These are phyloP conservation scores for Carex parvula DNA, from an alignment of 176 grass and related monocot genomes.

Conservation along the genomic window DNA sequence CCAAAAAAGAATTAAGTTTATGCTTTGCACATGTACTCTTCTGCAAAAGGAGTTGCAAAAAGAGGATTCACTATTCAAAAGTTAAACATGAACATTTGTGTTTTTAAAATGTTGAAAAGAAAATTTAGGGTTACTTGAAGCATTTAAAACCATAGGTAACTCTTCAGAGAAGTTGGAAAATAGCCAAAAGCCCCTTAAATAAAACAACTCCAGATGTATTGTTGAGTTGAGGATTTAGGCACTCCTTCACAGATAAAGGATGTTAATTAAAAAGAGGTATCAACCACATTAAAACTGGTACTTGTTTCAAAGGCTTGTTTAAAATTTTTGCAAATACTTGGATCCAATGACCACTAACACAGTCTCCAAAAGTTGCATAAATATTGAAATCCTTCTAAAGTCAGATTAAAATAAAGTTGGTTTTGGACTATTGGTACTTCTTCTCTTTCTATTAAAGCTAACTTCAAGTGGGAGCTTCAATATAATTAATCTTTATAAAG, in stretches of 20 bases:
- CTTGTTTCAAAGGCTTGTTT: not conserved
- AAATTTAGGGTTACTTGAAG: not conserved
- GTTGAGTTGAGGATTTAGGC: not conserved
- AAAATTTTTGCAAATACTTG: not conserved
- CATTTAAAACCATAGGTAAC: not conserved
- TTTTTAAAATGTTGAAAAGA: not conserved
- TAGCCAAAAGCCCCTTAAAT: not conserved
- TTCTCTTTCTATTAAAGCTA: not conserved
- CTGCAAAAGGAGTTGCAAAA: not conserved
- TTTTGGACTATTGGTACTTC: not conserved
- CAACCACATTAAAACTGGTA: not conserved
- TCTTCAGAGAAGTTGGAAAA: not conserved
- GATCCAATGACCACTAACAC: not conserved
- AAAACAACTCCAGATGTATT: not conserved
- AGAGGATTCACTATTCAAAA: not conserved
- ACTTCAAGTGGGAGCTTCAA: not conserved
- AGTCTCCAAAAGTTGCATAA: not conserved
- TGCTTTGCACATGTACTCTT: not conserved
- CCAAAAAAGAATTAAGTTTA: not conserved
- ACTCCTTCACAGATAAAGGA: not conserved
- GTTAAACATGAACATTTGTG: not conserved
- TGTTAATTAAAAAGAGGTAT: not conserved
- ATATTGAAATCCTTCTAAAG: not conserved
- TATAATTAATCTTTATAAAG: not conserved
- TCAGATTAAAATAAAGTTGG: not conserved